Base-by-base conservation (phyloP, 2,329 filamentous ascomycete genomes). In the Botryotinia globosa region DNA sequence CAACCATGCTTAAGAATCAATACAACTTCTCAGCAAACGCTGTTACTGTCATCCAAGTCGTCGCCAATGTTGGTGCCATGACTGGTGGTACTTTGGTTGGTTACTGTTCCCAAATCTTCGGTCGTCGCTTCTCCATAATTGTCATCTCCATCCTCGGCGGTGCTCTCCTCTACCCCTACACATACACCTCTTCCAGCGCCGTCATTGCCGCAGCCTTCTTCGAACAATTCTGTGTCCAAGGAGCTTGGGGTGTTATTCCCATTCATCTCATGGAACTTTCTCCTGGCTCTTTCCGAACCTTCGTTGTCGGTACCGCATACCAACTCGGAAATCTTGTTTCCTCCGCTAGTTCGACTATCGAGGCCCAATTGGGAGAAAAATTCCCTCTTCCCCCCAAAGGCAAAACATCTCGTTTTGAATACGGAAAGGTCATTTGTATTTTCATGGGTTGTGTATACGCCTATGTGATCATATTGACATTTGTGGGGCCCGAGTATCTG, bases 191-290 rank as follows among this genome's bases (percentile, higher is more conserved):
- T 3, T 85, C 83, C 76, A 83, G 89, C 9, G 84, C 85, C 22
- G 84, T 97, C 78, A 94, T 94, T 66, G 93, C 92, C 0, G 90
- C 91, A 0, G 92, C 92, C 1, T 97, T 96, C 82, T 96, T 96
- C 81, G 87, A 95, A 82, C 92, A 94, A 80, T 93, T 94, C 80
- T 92, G 88, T 78, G 91, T 93, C 2, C 91, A 93, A 80, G 92
- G 91, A 34, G 91, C 91, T 0, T 94, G 91, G 91, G 91, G 90
- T 56, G 88, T 92, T 34, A 89, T 92, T 72, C 90, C 90, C 29
- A 91, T 92, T 79, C 91, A 93, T 79, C 85, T 93, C 37, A 93
- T 92, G 83, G 91, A 94, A 82, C 84, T 93, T 1, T 90, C 90
- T 0, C 91, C 91, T 0, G 87, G 87, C 0, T 89, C 90, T 0